These are phyloP conservation scores for Lasiodiplodia citricola DNA, from an alignment of 2,329 filamentous ascomycete species.

Conservation along the genomic window DNA sequence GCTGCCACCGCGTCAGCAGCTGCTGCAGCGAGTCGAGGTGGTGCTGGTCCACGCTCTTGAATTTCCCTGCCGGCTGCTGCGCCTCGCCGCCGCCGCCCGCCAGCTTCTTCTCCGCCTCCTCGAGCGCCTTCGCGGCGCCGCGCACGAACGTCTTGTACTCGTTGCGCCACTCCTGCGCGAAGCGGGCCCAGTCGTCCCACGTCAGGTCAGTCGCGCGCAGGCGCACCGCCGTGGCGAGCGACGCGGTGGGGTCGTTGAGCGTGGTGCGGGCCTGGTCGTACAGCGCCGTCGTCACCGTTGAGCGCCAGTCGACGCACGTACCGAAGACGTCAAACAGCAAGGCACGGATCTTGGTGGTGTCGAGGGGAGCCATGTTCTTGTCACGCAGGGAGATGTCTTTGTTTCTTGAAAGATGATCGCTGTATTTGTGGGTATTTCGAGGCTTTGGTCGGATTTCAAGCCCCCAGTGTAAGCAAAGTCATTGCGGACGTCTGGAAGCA, in stretches of 20 bases:
- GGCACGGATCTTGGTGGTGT: slow-evolving; percentile 54
- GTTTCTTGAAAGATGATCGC: background rate
- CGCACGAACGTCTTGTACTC: slow-evolving; percentile 67
- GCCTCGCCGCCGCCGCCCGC: slow-evolving; percentile 35
- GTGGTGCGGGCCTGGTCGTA: slow-evolving; percentile 53
- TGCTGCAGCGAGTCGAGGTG: slow-evolving; percentile 66
- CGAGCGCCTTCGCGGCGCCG: slow-evolving; percentile 49
- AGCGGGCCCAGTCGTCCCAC: slow-evolving; percentile 63
- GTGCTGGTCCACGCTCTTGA: slow-evolving; percentile 75
- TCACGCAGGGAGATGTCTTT: no score
- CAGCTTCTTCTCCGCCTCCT: background rate
- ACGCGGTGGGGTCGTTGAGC: slow-evolving; percentile 53
- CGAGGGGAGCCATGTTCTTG: slow-evolving; percentile 12
- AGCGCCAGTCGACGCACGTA: slow-evolving; percentile 80
- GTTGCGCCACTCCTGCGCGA: slow-evolving; percentile 74
- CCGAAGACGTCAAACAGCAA: slow-evolving; percentile 80
- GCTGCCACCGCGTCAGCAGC: slow-evolving; percentile 61
- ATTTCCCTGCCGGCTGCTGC: slow-evolving; percentile 44
- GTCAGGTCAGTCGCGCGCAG: slow-evolving; percentile 58
- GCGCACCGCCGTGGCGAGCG: slow-evolving; percentile 55
- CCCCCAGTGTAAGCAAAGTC: no score
- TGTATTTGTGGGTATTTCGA: background rate
- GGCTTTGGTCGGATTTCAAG: background rate
- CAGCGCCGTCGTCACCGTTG: slow-evolving; percentile 67
- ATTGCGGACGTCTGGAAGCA: background rate